Base-by-base conservation (phyloP, 2,329 filamentous ascomycete species). In the Exophiala aquamarina region DNA sequence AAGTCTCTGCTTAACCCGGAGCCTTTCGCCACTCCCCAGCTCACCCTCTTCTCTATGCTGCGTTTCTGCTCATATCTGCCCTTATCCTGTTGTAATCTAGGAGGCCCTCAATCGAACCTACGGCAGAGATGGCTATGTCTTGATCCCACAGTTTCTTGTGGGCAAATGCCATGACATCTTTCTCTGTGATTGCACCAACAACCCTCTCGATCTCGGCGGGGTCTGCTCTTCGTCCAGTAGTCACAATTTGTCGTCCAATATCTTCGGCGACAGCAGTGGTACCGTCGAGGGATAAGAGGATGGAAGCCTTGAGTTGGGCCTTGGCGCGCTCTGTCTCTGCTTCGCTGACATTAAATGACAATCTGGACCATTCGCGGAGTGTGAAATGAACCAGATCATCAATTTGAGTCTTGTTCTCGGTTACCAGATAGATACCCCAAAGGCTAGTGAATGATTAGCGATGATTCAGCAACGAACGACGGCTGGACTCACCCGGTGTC, bases 381-480 rank as follows among this genome's bases (percentile, higher is more conserved):
- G 93, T 85, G 76, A 98, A 98, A 83, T 98, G 93, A 62, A 96
- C 87, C 43, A 98, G 86, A 70, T 98, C 93, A 66, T 98, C 93
- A 63, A 98, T 78, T 61, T 81, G 81, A 63, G 86, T 90, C 62
- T 87, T 75, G 75, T 93, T 87, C 74, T 96, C 91, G 65, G 88
- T 89, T 63, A 95, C 89, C 55, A 98, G 82, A 81, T 98, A 98
- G 79, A 97, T 97, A 76, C 93, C 93, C 93, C 93, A 98, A 61
- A 98, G 89, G 81, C 93, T 95, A 63, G 19, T 29, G 53, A 8
- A 34, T 14, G 13, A 18, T 57, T 32, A 58, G 50, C 35, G 15
- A 15, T 41, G 35, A 72, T 23, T 14, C 17, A 4, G 28, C 8
- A 26, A n/a, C 15, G 6, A 26, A n/a, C 7, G 23, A 17, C 17